phyloP scores from a whole-genome alignment of 2,329 filamentous ascomycete genomes.

The Diaporthe sp. region DNA sequence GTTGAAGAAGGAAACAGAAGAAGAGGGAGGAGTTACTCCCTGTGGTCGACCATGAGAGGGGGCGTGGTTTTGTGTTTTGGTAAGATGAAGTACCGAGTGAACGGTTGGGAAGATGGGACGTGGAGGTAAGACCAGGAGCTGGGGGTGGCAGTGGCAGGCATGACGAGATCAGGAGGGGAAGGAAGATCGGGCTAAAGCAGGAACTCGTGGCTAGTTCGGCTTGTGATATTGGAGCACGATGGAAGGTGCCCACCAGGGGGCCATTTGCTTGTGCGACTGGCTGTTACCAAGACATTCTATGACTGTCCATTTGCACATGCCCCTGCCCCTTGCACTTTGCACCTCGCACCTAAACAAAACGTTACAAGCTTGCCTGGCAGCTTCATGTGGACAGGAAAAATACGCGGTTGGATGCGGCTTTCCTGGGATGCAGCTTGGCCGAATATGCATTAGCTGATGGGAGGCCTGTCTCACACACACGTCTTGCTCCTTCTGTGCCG shows the following conservation, averaged over 20 bases:
- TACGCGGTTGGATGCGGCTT: slow-evolving; percentile 17
- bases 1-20: slow-evolving; percentile 28
- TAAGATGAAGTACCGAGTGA: slow-evolving; percentile 10
- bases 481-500: background rate
- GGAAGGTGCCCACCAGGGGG: background rate
- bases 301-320: slow-evolving; percentile 5
- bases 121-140: background rate
- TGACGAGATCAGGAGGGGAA: slow-evolving; percentile 10
- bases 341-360: background rate
- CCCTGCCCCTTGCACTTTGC: background rate
- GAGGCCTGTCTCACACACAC: background rate
- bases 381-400: background rate
- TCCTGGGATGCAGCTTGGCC: background rate
- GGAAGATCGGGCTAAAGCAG: background rate
- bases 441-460: slow-evolving; percentile 1
- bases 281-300: background rate
- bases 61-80: background rate
- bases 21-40: slow-evolving; percentile 3
- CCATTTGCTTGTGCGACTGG: background rate
- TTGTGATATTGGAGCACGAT: background rate
- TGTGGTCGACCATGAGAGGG: slow-evolving; percentile 7
- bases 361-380: background rate
- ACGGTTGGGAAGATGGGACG: background rate
- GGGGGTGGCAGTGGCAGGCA: background rate
- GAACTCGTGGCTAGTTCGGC: slow-evolving; percentile 22